A percentile compares a stretch with the other conserved stretches of the same genome.
These are phyloP conservation scores for Hypoxylon rubiginosum DNA, from an alignment of 2,329 filamentous ascomycete species.

Conservation along the genomic window DNA sequence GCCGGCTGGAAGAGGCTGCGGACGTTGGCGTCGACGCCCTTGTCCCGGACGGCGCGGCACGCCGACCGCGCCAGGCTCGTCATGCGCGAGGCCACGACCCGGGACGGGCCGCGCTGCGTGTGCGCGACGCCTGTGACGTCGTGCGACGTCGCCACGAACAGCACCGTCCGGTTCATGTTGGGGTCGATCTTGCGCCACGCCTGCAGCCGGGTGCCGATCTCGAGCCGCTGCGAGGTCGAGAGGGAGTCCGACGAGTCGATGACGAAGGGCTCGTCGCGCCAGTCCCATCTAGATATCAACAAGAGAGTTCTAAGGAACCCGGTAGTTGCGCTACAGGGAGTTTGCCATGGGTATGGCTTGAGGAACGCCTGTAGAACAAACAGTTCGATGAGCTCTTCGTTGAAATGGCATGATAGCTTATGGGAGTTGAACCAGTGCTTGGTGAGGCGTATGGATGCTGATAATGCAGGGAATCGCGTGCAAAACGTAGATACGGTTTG, in stretches of 20 bases:
- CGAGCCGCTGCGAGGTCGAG: slow-evolving; percentile 69
- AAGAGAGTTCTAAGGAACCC: slow-evolving; percentile 86
- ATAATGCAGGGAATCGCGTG: slow-evolving; percentile 83
- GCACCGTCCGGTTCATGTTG: slow-evolving; percentile 82
- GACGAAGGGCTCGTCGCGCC: slow-evolving; percentile 85
- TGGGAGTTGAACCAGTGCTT: slow-evolving; percentile 93
- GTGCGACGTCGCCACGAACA: slow-evolving; percentile 85
- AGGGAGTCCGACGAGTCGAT: slow-evolving; percentile 80
- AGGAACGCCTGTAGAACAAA: slow-evolving; percentile 83
- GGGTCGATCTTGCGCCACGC: slow-evolving; percentile 92
- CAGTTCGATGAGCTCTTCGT: slow-evolving; percentile 86
- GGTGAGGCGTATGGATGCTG: slow-evolving; percentile 83
- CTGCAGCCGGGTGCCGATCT: slow-evolving; percentile 79
- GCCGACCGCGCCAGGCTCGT: slow-evolving; percentile 85
- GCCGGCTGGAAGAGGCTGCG: slow-evolving; percentile 78
- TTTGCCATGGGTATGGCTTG: slow-evolving; percentile 82
- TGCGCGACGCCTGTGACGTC: slow-evolving; percentile 85
- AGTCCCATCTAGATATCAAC: slow-evolving; percentile 90
- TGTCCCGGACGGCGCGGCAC: slow-evolving; percentile 68
- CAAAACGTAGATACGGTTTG: slow-evolving; percentile 85
- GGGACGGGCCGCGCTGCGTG: slow-evolving; percentile 78
- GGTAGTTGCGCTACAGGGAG: slow-evolving; percentile 80
- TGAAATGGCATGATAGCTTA: slow-evolving; percentile 81
- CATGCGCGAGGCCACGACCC: slow-evolving; percentile 87
- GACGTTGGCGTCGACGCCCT: slow-evolving; percentile 67